Evolutionary conservation across 2,329 filamentous ascomycete species (phyloP).

Genomic region (Cladosporium sphaerospermum): DNA sequence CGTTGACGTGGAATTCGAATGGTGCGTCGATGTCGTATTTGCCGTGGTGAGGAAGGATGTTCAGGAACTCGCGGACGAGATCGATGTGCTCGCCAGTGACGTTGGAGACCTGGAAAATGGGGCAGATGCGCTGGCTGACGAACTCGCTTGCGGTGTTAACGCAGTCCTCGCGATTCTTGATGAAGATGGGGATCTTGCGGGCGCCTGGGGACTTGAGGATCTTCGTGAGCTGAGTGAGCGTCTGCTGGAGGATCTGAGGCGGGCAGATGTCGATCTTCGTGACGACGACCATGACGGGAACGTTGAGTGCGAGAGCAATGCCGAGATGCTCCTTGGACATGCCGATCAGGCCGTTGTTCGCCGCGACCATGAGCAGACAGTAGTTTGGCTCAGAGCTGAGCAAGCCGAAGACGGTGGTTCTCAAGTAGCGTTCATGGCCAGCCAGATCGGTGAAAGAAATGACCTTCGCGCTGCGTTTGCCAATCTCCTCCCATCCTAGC

Average conservation of each 20-base stretch:
- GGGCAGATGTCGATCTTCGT: slow-evolving; percentile 99
- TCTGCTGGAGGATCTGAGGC: slow-evolving; percentile 89
- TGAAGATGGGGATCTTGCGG: slow-evolving; percentile 91
- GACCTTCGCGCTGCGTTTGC: slow-evolving; percentile 87
- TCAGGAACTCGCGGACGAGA: slow-evolving; percentile 84
- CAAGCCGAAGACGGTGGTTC: slow-evolving; percentile 93
- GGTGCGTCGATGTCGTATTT: slow-evolving; percentile 82
- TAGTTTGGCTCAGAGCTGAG: slow-evolving; percentile 95
- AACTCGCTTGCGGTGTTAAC: slow-evolving; percentile 95
- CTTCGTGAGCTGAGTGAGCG: slow-evolving; percentile 80
- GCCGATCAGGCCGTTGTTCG: slow-evolving; percentile 92
- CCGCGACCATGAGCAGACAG: slow-evolving; percentile 95
- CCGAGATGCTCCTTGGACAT: slow-evolving; percentile 95
- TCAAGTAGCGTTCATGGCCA: slow-evolving; percentile 88
- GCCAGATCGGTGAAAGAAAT: slow-evolving; percentile 95
- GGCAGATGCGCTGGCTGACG: slow-evolving; percentile 89
- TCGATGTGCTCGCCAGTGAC: slow-evolving; percentile 90
- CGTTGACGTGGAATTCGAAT: slow-evolving; percentile 93
- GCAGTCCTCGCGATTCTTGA: slow-evolving; percentile 84
- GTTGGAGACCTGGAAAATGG: slow-evolving; percentile 96
- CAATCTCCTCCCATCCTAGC: slow-evolving; percentile 96
- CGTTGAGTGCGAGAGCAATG: slow-evolving; percentile 88
- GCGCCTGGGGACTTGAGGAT: slow-evolving; percentile 93
- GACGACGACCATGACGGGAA: slow-evolving; percentile 94
- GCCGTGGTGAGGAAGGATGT: slow-evolving; percentile 90